Conservation (phyloP, 148 eudicot species). For the Rhododendron williamsianum region DNA sequence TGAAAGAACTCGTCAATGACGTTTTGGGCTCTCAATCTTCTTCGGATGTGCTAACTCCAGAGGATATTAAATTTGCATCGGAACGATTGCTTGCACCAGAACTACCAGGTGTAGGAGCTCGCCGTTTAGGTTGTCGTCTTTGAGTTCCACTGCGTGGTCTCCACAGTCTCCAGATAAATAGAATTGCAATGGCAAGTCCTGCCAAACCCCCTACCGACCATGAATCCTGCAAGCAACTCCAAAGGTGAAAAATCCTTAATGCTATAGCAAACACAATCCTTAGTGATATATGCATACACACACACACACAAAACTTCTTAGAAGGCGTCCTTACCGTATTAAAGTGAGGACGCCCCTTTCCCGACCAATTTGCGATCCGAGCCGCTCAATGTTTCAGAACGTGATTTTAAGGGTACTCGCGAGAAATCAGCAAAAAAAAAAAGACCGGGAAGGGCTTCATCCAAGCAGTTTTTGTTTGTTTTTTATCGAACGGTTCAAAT, state of each 20-base stretch:
- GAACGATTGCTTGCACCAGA: constrained; percentile 40
- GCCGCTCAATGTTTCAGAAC: no score
- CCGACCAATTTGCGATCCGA: no score
- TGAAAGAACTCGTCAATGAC: constrained; percentile 79
- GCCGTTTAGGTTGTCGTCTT: constrained; percentile 70
- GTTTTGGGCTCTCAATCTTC: constrained; percentile 58
- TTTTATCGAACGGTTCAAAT: no score
- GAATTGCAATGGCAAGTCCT: constrained; percentile 72
- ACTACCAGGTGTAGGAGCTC: constrained; percentile 44
- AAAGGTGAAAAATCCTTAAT: background rate
- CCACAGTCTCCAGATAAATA: constrained; percentile 72
- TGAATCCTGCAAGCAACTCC: constrained; percentile 40
- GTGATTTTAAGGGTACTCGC: no score
- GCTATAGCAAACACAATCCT: background rate
- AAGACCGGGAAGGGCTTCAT: no score
- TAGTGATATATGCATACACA: no score
- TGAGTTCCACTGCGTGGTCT: constrained; percentile 55
- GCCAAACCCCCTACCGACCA: constrained; percentile 74
- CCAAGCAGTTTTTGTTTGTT: no score
- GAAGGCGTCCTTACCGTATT: no score
- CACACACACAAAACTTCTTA: background rate
- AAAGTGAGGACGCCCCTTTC: no score
- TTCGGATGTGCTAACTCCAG: constrained; percentile 32
- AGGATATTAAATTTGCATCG: constrained; percentile 22
- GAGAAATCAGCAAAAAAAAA: no score